phyloP scores from a whole-genome alignment of 2,329 filamentous ascomycete genomes.

The Phialemoniopsis sp. region DNA sequence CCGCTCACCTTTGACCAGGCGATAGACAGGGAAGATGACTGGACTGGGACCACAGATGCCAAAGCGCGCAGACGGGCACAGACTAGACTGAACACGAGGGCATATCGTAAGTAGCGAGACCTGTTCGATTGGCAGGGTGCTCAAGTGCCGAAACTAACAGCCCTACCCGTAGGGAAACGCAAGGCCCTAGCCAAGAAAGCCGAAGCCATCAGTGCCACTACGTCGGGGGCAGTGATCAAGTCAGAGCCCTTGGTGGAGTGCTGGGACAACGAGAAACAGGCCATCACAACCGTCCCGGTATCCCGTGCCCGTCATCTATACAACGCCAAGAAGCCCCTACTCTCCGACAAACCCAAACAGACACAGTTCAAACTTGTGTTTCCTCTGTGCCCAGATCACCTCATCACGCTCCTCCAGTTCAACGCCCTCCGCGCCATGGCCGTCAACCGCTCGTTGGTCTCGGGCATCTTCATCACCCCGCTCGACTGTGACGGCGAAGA shows the following conservation, averaged over 20 bases:
- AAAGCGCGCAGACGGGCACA: conserved; percentile 34
- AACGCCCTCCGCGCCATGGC: conserved; percentile 31
- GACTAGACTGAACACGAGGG: conserved; percentile 40
- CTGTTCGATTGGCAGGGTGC: background rate
- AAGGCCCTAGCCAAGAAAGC: background rate
- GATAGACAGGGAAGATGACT: conserved; percentile 33
- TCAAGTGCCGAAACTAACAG: conserved; percentile 11
- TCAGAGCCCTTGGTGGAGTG: conserved; percentile 24
- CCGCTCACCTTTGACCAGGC: conserved; percentile 27
- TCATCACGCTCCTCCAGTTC: conserved; percentile 35
- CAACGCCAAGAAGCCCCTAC: conserved; percentile 20
- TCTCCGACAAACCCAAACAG: conserved; percentile 16
- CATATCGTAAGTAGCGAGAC: conserved; percentile 29
- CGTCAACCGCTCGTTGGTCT: conserved; percentile 28
- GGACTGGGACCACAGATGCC: conserved; percentile 38
- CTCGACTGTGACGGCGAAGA: conserved; percentile 22
- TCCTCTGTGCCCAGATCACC: conserved; percentile 32
- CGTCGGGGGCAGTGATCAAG: conserved; percentile 4
- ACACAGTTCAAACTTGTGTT: conserved; percentile 14
- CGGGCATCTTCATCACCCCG: conserved; percentile 30
- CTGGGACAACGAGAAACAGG: conserved; percentile 26
- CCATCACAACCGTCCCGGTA: conserved; percentile 21
- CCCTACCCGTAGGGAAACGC: conserved; percentile 5
- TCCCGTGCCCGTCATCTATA: conserved; percentile 18
- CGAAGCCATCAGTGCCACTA: no score